Conservation (phyloP, 805 yeast genomes). For the Schwanniomyces yamadae region DNA sequence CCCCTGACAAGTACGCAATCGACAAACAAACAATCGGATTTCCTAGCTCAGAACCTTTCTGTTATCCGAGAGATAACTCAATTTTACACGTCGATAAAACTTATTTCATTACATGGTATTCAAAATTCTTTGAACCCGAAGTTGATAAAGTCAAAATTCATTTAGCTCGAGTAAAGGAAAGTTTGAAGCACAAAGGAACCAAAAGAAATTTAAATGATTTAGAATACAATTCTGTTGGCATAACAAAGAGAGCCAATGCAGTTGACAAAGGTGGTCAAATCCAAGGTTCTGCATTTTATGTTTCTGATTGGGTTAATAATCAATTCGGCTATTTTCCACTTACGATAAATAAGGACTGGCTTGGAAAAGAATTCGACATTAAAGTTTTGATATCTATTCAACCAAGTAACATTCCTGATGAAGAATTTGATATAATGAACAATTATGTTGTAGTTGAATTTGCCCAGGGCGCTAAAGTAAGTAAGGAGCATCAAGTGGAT, state of each 20-base stretch:
- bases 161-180: conserved; percentile 62
- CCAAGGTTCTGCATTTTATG: conserved; percentile 49
- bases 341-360: conserved; percentile 62
- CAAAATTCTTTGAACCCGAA: conserved; percentile 53
- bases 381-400: conserved; percentile 69
- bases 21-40: conserved; percentile 62
- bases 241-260: conserved; percentile 29
- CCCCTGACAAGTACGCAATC: conserved; percentile 65
- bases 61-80: conserved; percentile 69
- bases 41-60: conserved; percentile 71
- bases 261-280: conserved; percentile 40
- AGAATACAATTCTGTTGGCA: background rate
- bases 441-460: conserved; percentile 45
- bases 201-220: conserved; percentile 36
- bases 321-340: conserved; percentile 65
- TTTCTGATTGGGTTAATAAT: conserved; percentile 68
- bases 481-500: conserved; percentile 46
- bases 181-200: conserved; percentile 54
- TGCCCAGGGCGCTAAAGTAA: conserved; percentile 53
- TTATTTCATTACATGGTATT: conserved; percentile 81
- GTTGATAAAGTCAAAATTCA: conserved; percentile 66
- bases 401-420: conserved; percentile 64
- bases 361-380: conserved; percentile 49
- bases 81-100: conserved; percentile 58
- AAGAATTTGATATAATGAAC: conserved; percentile 56